These are phyloP conservation scores for Trichoderma pleuroti DNA, from an alignment of 2,329 filamentous ascomycete species.

Conservation along the genomic window DNA sequence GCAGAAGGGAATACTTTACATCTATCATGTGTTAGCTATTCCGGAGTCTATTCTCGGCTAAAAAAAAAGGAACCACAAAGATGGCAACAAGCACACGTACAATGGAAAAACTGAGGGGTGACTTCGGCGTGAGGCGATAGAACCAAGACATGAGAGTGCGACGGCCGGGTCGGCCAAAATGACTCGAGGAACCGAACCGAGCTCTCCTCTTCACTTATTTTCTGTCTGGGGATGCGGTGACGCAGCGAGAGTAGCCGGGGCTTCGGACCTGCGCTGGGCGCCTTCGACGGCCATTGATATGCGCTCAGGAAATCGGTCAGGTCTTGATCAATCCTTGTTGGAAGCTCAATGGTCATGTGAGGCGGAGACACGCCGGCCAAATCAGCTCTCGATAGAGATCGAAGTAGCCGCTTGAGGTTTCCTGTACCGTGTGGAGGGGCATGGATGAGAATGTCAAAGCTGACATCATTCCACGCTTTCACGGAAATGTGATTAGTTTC, in stretches of 20 bases:
- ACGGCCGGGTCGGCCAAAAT: constrained; percentile 71
- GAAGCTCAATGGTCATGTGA: constrained; percentile 80
- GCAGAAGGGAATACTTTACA: constrained; percentile 71
- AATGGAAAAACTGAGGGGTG: constrained; percentile 79
- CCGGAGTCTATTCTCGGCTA: not conserved
- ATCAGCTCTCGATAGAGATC: constrained; percentile 71
- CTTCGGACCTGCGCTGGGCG: constrained; percentile 36
- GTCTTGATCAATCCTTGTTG: constrained; percentile 62
- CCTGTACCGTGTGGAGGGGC: constrained; percentile 68
- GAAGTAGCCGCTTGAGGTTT: constrained; percentile 70
- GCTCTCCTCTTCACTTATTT: constrained; percentile 63
- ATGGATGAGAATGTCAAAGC: constrained; percentile 80
- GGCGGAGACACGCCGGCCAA: constrained; percentile 67
- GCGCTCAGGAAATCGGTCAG: constrained; percentile 59
- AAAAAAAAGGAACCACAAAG: not conserved
- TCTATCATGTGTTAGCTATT: constrained; percentile 40
- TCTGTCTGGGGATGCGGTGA: constrained; percentile 64
- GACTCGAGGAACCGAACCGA: constrained; percentile 77
- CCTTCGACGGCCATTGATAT: constrained; percentile 64
- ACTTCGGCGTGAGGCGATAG: constrained; percentile 79
- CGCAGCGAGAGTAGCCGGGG: constrained; percentile 64
- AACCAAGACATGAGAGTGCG: constrained; percentile 72
- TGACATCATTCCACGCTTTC: constrained; percentile 71
- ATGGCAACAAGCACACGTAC: constrained; percentile 35
- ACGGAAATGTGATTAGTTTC: constrained; percentile 21